Percentiles rank a stretch among this genome's conserved stretches.
phyloP scores from a whole-genome alignment of 768 basidiomycete species.

The Tylopilus intermedius region DNA sequence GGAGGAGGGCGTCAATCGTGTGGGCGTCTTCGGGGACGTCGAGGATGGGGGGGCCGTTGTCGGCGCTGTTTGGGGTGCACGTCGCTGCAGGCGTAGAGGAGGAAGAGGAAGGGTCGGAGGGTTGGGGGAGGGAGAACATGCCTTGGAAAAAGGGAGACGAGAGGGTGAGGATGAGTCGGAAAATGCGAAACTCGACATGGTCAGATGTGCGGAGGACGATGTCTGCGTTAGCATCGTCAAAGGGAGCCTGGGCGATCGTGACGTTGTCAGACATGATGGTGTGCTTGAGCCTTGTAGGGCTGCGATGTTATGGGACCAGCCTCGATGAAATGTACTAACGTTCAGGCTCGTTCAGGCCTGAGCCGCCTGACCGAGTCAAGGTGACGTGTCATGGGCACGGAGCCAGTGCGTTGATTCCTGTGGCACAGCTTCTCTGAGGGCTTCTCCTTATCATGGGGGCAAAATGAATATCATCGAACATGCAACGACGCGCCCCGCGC shows the following conservation, averaged over 20 bases:
- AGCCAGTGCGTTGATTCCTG: too few species aligned
- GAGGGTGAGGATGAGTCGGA: conserved; percentile 2
- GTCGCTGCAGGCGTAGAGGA: too few species aligned
- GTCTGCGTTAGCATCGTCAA: conserved; percentile 3
- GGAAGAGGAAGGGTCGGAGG: background rate
- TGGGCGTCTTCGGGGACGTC: conserved; percentile 1
- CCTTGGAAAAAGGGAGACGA: conserved; percentile 1
- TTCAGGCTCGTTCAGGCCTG: too few species aligned
- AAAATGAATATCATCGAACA: too few species aligned
- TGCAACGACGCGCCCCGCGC: background rate
- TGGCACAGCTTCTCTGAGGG: too few species aligned
- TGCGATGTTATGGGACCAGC: too few species aligned
- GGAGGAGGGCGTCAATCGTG: conserved; percentile 6
- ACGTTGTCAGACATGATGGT: background rate
- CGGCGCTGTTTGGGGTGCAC: background rate
- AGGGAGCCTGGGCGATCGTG: background rate
- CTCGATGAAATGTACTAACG: too few species aligned
- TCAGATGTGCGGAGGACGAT: conserved; percentile 4
- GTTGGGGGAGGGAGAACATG: conserved; percentile 7
- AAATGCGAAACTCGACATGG: conserved; percentile 1
- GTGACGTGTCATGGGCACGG: too few species aligned
- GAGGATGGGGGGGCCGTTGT: background rate
- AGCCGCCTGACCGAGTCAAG: too few species aligned
- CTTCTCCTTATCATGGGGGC: too few species aligned
- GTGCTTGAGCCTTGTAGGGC: too few species aligned